These are phyloP conservation scores for Pelargonium cotyledonis DNA, from an alignment of 441 rosid species.

Conservation along the genomic window DNA sequence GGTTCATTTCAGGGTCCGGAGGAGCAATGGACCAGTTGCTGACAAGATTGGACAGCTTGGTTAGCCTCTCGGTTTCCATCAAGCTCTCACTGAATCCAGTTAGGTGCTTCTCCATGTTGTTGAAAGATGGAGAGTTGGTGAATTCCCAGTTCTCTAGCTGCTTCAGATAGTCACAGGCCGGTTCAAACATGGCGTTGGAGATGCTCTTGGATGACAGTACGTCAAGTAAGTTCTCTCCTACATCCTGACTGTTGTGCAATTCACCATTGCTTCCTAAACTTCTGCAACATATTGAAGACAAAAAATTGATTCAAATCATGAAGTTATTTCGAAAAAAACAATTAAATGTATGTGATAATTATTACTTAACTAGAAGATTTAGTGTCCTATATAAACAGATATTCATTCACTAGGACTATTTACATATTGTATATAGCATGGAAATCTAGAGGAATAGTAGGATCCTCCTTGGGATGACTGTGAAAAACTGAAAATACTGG, in stretches of 20 bases:
- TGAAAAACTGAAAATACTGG: not conserved
- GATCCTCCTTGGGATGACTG: no score
- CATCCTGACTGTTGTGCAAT: slow-evolving; percentile 28
- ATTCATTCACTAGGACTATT: not conserved
- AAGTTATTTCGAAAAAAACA: no score
- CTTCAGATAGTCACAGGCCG: slow-evolving; percentile 41
- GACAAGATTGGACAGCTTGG: slow-evolving; percentile 47
- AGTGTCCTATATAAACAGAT: not conserved
- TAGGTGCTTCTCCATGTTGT: slow-evolving; percentile 25
- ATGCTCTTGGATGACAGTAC: slow-evolving; percentile 42
- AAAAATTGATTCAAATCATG: no score
- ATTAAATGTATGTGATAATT: no score
- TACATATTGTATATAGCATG: not conserved
- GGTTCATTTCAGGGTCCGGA: slow-evolving; percentile 39
- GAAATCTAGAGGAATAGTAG: not conserved
- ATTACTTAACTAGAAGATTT: not conserved
- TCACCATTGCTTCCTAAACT: slow-evolving; percentile 42
- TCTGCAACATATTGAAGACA: slow-evolving; percentile 16
- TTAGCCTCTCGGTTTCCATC: slow-evolving; percentile 28
- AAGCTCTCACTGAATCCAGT: slow-evolving; percentile 19
- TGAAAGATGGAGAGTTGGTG: slow-evolving; percentile 24
- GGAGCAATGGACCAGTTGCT: slow-evolving; percentile 72
- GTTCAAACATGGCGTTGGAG: slow-evolving; percentile 40
- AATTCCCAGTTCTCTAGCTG: slow-evolving; percentile 49
- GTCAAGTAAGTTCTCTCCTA: slow-evolving; percentile 34